A percentile compares a stretch with the other conserved stretches of the same genome.
Conservation (phyloP, 2,329 filamentous ascomycete genomes). For the Thelonectria rubi region DNA sequence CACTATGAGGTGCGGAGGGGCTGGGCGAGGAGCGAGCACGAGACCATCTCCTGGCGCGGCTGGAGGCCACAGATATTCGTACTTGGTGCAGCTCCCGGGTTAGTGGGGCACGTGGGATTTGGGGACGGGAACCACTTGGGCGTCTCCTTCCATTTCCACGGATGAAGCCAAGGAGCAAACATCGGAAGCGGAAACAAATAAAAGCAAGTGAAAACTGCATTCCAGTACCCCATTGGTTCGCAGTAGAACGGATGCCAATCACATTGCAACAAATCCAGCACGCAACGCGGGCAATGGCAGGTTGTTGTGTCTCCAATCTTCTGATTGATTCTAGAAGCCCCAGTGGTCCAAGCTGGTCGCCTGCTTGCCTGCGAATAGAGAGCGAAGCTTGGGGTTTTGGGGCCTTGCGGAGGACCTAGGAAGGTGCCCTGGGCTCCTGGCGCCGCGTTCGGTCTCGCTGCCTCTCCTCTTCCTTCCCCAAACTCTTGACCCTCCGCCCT, state of each 20-base stretch:
- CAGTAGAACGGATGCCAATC: neutral
- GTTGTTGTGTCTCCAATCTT: slow-evolving; percentile 31
- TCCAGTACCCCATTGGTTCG: neutral
- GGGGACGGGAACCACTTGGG: slow-evolving; percentile 8
- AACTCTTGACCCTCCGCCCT: slow-evolving; percentile 19
- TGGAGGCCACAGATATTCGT: neutral
- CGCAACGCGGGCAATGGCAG: slow-evolving; percentile 10
- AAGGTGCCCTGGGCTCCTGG: neutral
- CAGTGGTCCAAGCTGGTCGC: slow-evolving; percentile 37
- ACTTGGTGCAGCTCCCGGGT: slow-evolving; percentile 22
- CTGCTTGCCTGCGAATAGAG: too few species aligned
- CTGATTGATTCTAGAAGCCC: slow-evolving; percentile 44
- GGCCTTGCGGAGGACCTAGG: neutral
- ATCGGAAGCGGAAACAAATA: neutral
- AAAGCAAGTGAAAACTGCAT: neutral
- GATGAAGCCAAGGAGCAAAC: slow-evolving; percentile 14
- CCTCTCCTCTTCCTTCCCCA: slow-evolving; percentile 12
- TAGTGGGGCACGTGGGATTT: slow-evolving; percentile 36
- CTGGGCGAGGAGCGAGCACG: slow-evolving; percentile 30
- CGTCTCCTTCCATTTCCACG: slow-evolving; percentile 13
- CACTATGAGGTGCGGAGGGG: neutral
- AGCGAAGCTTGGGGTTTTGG: slow-evolving; percentile 19
- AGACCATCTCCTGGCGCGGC: slow-evolving; percentile 37
- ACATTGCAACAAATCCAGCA: neutral
- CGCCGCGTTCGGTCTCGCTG: neutral